Evolutionary conservation across 108 stramenopile genomes (phyloP), one percentile per base, ranked within the genome.

Genomic region (Skeletonema grethae): DNA sequence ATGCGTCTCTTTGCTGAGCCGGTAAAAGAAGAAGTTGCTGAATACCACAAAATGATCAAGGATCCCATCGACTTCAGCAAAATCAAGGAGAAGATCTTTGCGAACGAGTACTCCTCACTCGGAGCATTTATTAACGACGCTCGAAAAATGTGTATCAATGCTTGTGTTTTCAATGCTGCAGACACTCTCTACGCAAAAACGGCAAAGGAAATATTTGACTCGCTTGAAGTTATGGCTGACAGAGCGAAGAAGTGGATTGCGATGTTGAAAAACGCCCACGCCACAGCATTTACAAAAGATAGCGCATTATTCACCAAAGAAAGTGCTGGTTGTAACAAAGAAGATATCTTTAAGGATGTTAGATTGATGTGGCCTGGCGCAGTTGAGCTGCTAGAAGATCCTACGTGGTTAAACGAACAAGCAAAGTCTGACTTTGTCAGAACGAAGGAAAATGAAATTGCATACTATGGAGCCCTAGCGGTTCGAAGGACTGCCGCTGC

Each of bases 391-490:
- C 67, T 89, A 5, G 79, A 91, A 20, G 73, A 84, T 31, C 85
- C 83, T 57, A 77, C 82, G 31, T 87, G 88, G 90, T 77, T 90
- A 0, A 76, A 62, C 16, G 75, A 73, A 18, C 74, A 79, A 46
- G 57, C 86, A 9, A 55, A 69, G 45, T 82, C 91, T 9, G 87
- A 89, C 71, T 90, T 90, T 63, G 72, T 85, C 53, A 75, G 94
- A 10, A 95, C 90, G 16, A 86, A 79, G 43, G 94, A 95, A 69
- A 95, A 95, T 67, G 94, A 95, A 80, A 77, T 69, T 55, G 94
- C 94, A 5, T 95, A 87, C 67, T 95, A 90, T 57, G 94, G 94
- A 13, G 70, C 79, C 6, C 72, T 95, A 16, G 89, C 91, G 9
- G 65, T 95, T 12, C 81, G 86, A 20, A 70, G 94, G 29, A 83